Evolutionary conservation across 225 moss, liverwort and hornwort genomes (phyloP).

Genomic region (Bryum argenteum): DNA sequence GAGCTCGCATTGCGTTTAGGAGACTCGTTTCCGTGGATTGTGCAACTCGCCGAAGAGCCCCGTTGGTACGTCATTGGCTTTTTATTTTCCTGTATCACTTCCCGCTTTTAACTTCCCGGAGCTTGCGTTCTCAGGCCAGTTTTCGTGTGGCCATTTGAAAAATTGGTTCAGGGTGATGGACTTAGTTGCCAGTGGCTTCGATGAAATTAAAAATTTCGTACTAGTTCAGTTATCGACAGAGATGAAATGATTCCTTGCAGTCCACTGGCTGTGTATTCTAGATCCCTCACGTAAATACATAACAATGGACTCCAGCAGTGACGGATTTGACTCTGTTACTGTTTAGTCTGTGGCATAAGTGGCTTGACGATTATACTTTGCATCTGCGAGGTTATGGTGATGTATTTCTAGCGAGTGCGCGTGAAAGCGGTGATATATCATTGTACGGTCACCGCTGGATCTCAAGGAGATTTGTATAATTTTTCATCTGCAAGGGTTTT

Average conservation of each 20-base stretch:
- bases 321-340: not conserved
- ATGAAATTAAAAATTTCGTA: not conserved
- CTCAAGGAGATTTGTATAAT: not conserved
- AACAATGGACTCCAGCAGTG: not conserved
- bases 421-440: not conserved
- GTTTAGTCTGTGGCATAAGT: not conserved
- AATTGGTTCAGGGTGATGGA: conserved; percentile 11
- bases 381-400: not conserved
- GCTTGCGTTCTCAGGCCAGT: not conserved
- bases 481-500: not conserved
- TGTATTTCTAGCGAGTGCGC: not conserved
- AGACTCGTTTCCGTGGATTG: not conserved
- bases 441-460: conserved; percentile 9
- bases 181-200: not conserved
- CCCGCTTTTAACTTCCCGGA: not conserved
- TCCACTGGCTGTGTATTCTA: not conserved
- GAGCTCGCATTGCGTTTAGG: conserved; percentile 6
- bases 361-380: not conserved
- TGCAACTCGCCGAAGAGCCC: conserved; percentile 1
- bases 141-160: not conserved
- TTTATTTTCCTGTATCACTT: not conserved
- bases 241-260: not conserved
- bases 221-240: not conserved
- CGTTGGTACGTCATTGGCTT: conserved; percentile 10
- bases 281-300: conserved; percentile 1